phyloP scores from a whole-genome alignment of 2,329 filamentous ascomycete genomes.

The Fusarium setosum region DNA sequence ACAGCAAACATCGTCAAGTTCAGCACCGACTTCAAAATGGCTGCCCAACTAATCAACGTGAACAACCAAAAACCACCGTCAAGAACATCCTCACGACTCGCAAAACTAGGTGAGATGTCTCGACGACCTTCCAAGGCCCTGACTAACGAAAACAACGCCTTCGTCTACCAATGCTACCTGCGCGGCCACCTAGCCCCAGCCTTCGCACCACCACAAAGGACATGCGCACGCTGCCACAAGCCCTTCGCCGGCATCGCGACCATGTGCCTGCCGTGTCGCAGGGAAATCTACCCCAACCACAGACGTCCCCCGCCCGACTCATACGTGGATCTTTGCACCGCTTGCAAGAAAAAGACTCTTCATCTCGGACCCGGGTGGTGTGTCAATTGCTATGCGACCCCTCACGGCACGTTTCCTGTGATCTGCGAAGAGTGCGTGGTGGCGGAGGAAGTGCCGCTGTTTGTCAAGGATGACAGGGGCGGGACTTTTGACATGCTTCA shows the following conservation, averaged over 20 bases:
- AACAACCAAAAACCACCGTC: background rate
- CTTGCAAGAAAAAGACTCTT: conserved; percentile 15
- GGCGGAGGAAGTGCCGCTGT: conserved; percentile 7
- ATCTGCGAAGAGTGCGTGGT: conserved; percentile 24
- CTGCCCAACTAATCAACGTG: background rate
- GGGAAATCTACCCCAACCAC: background rate
- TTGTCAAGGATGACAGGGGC: conserved; percentile 20
- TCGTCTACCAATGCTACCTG: conserved; percentile 10
- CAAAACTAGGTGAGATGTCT: conserved; percentile 8
- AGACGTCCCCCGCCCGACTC: background rate
- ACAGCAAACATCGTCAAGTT: no score
- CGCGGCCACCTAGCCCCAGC: conserved; percentile 20
- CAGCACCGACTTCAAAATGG: background rate
- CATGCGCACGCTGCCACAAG: conserved; percentile 10
- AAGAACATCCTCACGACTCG: background rate
- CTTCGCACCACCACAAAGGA: conserved; percentile 2
- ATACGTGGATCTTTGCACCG: conserved; percentile 3
- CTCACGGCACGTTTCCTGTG: background rate
- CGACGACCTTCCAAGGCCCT: background rate
- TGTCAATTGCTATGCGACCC: conserved; percentile 9
- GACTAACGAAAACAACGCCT: conserved; percentile 1
- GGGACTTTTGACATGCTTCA: conserved; percentile 26
- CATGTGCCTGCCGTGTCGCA: conserved; percentile 22
- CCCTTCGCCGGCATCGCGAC: background rate
- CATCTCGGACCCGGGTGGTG: conserved; percentile 39